phyloP scores from a whole-genome alignment of 345 rosid species.

The Ricinus communis region DNA sequence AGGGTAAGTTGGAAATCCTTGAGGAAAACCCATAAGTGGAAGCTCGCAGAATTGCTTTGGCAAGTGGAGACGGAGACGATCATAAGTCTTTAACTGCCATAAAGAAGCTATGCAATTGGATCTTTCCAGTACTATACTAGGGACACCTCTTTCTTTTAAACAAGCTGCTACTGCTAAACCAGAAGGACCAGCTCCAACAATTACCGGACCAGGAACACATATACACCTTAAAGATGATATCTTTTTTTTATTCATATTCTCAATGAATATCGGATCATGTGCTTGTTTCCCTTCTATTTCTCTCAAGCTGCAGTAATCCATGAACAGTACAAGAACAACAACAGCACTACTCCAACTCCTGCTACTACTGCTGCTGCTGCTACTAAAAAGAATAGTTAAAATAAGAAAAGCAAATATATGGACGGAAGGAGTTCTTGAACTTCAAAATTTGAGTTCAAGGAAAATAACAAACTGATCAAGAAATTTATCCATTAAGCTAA shows the following conservation, averaged over 20 bases:
- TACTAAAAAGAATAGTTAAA: too few species aligned
- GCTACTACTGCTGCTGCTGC: too few species aligned
- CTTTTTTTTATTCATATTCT: constrained; percentile 20
- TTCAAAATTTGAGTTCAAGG: constrained; percentile 10
- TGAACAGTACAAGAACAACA: constrained; percentile 3
- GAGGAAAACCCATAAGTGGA: constrained; percentile 26
- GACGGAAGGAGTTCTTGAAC: neutral
- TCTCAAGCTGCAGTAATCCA: constrained; percentile 47
- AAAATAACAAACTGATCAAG: constrained; percentile 15
- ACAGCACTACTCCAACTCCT: too few species aligned
- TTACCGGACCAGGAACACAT: constrained; percentile 34
- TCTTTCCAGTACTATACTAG: constrained; percentile 25
- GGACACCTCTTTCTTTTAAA: constrained; percentile 19
- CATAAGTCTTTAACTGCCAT: constrained; percentile 33
- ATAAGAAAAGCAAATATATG: too few species aligned
- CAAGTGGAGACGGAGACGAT: constrained; percentile 33
- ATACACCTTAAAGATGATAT: constrained; percentile 19
- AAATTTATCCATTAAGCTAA: constrained; percentile 21
- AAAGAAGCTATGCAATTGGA: constrained; percentile 31
- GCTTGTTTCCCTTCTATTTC: constrained; percentile 80
- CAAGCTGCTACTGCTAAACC: constrained; percentile 37
- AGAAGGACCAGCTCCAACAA: constrained; percentile 32
- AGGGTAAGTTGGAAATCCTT: constrained; percentile 27
- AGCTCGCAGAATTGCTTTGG: constrained; percentile 38
- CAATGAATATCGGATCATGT: constrained; percentile 57